Evolutionary conservation across 305 asterid species (phyloP), one percentile per base, ranked within the genome.

Genomic region (Fraxinus sp.): DNA sequence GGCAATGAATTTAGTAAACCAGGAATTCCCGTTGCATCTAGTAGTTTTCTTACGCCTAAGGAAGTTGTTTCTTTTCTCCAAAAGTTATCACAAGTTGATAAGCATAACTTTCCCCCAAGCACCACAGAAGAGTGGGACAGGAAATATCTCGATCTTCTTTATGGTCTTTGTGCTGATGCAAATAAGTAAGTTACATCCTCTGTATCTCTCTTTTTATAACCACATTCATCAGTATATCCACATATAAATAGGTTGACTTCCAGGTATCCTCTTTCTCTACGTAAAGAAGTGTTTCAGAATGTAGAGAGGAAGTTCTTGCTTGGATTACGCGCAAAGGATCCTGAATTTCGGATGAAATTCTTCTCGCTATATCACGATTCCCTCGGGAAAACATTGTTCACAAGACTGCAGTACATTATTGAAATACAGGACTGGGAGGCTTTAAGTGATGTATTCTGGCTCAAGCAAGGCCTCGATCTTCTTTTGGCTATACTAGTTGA

Each of bases 361-460:
- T 97, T 97, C 70, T 85, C 92, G 41, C 97, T 92, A 52, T 97
- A 97, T 87, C 97, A 97, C 26, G 99, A 92, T 73, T 93, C 97
- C 78, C 94, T 97, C 13, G 98, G 92, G 85, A 95, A 95, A 88
- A 90, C 98, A 76, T 83, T 97, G 91, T 97, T 97, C 88, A 86
- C 88, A 76, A 92, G 99, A 88, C 91, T 97, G 89, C 98, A 97
- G 86, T 97, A 95, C 84, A 93, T 97, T 86, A 95, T 97, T 87
- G 98, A 97, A 82, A 74, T 85, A 86, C 99, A 97, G 94, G 98
- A 95, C 83, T 97, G 99, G 99, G 98, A 93, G 90, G 98, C 99
- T 85, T 82, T 95, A 85, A 93, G 98, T 86, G 98, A 97, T 89
- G 98, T 93, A 44, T 97, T 97, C 87, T 97, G 99, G 99, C 97